phyloP scores from a whole-genome alignment of 176 grass and related monocot genomes.

The Elaeis guineensis region DNA sequence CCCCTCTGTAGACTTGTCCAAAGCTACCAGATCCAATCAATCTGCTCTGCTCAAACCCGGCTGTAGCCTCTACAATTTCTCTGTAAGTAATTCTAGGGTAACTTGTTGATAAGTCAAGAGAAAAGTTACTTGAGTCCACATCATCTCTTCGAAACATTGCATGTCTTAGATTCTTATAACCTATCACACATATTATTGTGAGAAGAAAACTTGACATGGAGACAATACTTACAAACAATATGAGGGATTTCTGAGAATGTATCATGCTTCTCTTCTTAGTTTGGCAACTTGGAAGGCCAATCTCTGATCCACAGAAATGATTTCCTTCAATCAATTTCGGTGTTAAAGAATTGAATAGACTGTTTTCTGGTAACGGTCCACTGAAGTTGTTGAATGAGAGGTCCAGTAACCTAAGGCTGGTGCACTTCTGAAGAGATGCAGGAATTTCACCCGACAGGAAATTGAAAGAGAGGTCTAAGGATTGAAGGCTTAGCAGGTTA shows the following conservation, averaged over 20 bases:
- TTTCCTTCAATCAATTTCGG: constrained; percentile 10
- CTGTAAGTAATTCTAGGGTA: neutral
- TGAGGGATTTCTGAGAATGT: constrained; percentile 1
- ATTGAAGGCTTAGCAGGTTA: constrained; percentile 4
- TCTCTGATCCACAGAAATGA: constrained; percentile 11
- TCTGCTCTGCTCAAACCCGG: constrained; percentile 13
- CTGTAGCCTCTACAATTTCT: constrained; percentile 14
- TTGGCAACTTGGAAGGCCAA: constrained; percentile 11
- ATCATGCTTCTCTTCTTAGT: constrained; percentile 1
- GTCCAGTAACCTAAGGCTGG: constrained; percentile 7
- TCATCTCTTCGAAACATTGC: neutral
- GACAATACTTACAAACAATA: neutral
- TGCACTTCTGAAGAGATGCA: constrained; percentile 3
- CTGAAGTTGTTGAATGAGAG: constrained; percentile 12
- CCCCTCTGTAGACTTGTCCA: constrained; percentile 35
- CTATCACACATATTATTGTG: no score
- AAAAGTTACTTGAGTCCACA: neutral
- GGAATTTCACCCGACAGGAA: constrained; percentile 16
- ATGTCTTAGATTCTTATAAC: no score
- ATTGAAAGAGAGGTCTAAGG: constrained; percentile 11
- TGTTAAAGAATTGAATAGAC: constrained; percentile 5
- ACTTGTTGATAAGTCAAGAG: neutral
- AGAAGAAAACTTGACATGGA: no score
- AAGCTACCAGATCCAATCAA: constrained; percentile 35
- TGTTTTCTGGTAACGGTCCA: neutral